Base-by-base conservation (phyloP, 345 rosid species). In the Conringia planisiliqua region DNA sequence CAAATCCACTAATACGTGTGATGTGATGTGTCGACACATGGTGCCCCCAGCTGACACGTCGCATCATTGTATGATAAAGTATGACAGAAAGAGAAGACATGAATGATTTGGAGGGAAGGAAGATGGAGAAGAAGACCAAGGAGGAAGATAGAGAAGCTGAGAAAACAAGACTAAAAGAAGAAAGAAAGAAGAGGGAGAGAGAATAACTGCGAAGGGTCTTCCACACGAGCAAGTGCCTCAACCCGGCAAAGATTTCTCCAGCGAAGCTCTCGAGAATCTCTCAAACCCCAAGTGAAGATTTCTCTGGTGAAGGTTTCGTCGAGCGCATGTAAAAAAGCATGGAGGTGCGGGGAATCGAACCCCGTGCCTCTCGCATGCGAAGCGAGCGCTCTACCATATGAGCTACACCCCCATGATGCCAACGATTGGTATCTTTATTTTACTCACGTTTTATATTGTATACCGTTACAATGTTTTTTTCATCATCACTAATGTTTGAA, bases 301-400 rank as follows among this genome's bases (percentile, higher is more conserved):
- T 18, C 5, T 18, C 52, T 47, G 12, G 26, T 50, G 55, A 10
- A 4, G 13, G 1, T 24, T 3, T 13, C 8, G 51, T 26, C 33
- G 18, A 47, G 18, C 59, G 0, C 17, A 30, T 27, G 60, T 56
- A 14, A 30, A 57, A 3, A 7, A 9, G 8, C 30, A 33, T 90
- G 92, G 92, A 90, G 90, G 77, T 85, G 93, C 95, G 87, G 93
- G 92, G 93, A 90, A 90, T 92, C 97, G 91, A 90, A 92, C 96
- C 89, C 89, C 89, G 96, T 89, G 88, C 98, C 97, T 92, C 96
- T 95, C 96, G 96, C 98, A 95, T 92, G 97, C 98, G 88, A 90
- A 89, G 96, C 96, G 91, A 92, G 91, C 90, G 94, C 96, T 95
- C 98, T 90, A 90, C 54, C 76, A 64, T 73, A 73, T 73, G 77